Base-by-base conservation (phyloP, 169 alveolate genomes). In the Plasmodium relictum region DNA sequence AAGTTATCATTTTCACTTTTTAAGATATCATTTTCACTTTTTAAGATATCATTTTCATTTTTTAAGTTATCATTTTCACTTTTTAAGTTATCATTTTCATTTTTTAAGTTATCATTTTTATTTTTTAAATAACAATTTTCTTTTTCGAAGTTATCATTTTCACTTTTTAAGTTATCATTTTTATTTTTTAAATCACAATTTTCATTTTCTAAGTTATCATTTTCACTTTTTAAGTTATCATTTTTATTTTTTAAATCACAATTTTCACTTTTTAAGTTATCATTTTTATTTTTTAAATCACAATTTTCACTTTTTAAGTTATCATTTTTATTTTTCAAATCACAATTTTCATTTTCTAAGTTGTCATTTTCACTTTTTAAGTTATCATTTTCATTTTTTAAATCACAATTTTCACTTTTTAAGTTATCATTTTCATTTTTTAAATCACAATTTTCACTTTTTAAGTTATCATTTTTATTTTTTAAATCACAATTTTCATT, bases 51-150 rank as follows among this genome's bases (percentile, higher is more conserved):
- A 37, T 26, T 16, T 12, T 72, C 70, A 4, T 59, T 10, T 72
- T 72, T 72, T 9, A 71, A 18, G 4, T 6, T n/a, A 0, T 71
- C 63, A 20, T 12, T 50, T 71, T 71, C 68, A 20, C 66, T 44
- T 22, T 14, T 14, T 0, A 70, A 39, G 6, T 6, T 9, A 3
- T 37, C 74, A 37, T 63, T 63, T 10, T 42, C 62, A 0, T n/a
- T 16, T 18, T 39, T 18, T 0, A 69, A 54, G 6, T 10, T 1
- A 0, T 69, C 78, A 41, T 41, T 31, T 31, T 31, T 3, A 3
- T 63, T 26, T 12, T 1, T 31, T 24, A 63, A 39, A 8, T 5
- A 14, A 12, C 3, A 20, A 24, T 63, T 63, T 31, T 63, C 24
- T 6, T 63, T 39, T 31, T 22, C 8, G 12, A 63, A 3, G 0